These are phyloP conservation scores for Caloboletus firmus DNA, from an alignment of 1,284 basidiomycete species.

Conservation along the genomic window DNA sequence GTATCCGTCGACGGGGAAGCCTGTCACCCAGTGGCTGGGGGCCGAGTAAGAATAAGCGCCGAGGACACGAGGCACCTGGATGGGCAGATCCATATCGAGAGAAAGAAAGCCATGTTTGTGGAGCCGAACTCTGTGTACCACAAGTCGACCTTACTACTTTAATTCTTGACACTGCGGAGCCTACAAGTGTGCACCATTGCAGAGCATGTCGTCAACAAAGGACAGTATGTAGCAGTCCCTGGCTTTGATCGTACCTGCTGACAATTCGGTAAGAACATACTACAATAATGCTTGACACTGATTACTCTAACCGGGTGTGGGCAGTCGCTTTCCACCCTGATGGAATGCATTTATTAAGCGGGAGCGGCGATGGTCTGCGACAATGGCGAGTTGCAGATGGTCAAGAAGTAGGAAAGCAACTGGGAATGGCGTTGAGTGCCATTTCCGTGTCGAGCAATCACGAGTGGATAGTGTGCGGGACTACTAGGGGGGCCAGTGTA, in stretches of 20 bases:
- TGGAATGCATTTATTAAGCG: background rate
- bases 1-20: constrained; percentile 43
- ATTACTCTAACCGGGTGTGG: too few species aligned
- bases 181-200: background rate
- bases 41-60: too few species aligned
- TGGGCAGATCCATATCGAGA: too few species aligned
- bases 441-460: background rate
- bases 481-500: background rate
- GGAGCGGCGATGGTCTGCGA: accelerated
- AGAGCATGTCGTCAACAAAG: background rate
- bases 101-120: too few species aligned
- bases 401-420: background rate
- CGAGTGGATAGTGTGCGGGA: background rate
- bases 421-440: background rate
- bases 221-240: background rate
- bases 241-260: background rate
- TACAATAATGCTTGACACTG: background rate
- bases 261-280: background rate
- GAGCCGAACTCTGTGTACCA: too few species aligned
- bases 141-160: too few species aligned
- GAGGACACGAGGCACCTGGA: too few species aligned
- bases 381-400: background rate
- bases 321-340: too few species aligned
- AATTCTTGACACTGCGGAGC: background rate
- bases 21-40: too few species aligned